A percentile compares a stretch with the other conserved stretches of the same genome.
Conservation (phyloP, 2,329 filamentous ascomycete genomes). For the Colletotrichum sp. region DNA sequence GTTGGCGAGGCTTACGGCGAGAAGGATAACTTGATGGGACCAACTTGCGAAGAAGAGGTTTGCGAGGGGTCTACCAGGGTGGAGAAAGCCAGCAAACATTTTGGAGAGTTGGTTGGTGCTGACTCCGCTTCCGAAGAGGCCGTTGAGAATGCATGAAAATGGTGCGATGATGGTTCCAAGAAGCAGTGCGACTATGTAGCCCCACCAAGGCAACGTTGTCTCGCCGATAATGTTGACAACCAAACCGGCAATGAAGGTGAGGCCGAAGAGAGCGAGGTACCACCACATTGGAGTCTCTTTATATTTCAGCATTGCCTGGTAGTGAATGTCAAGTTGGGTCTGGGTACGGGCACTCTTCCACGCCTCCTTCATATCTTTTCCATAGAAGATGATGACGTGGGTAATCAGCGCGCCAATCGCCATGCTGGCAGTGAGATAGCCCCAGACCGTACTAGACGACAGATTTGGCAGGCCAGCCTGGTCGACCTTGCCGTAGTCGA, state of each 20-base stretch:
- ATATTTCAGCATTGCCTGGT: conserved; percentile 44
- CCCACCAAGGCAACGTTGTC: conserved; percentile 39
- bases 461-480: conserved; percentile 29
- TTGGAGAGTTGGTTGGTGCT: conserved; percentile 32
- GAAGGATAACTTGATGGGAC: conserved; percentile 35
- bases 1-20: conserved; percentile 32
- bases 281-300: conserved; percentile 42
- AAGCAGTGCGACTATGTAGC: conserved; percentile 37
- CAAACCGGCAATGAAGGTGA: conserved; percentile 37
- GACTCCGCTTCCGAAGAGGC: conserved; percentile 24
- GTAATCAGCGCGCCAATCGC: conserved; percentile 26
- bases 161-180: conserved; percentile 41
- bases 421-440: conserved; percentile 34
- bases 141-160: conserved; percentile 32
- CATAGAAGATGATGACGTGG: conserved; percentile 24
- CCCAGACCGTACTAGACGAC: conserved; percentile 31
- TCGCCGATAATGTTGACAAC: conserved; percentile 38
- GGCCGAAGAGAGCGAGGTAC: conserved; percentile 33
- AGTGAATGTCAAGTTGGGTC: conserved; percentile 41
- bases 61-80: conserved; percentile 41
- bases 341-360: conserved; percentile 24
- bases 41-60: conserved; percentile 47
- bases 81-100: conserved; percentile 52
- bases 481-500: conserved; percentile 31
- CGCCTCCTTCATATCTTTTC: conserved; percentile 20